Evolutionary conservation across 2,329 filamentous ascomycete genomes (phyloP).

Genomic region (Claviceps monticola): DNA sequence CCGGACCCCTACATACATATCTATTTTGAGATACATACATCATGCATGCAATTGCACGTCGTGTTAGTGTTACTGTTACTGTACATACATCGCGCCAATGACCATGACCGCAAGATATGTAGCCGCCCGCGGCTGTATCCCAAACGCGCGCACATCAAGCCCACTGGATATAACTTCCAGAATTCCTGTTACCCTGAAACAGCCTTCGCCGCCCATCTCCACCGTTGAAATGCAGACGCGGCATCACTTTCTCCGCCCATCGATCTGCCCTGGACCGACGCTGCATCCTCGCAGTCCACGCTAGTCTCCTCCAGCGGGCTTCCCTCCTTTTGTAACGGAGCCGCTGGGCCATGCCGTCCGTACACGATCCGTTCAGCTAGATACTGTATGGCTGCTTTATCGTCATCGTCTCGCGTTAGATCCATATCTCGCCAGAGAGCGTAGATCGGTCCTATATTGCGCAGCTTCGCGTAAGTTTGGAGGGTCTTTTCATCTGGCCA

Average conservation of each 20-base stretch:
- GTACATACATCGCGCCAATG: too few relatives aligned
- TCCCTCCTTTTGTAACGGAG: background rate
- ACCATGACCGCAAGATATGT: too few relatives aligned
- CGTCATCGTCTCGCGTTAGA: conserved; percentile 7
- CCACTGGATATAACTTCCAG: background rate
- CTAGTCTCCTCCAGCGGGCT: background rate
- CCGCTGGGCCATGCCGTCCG: background rate
- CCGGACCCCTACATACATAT: too few relatives aligned
- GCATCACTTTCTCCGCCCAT: background rate
- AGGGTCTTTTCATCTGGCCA: conserved; percentile 28
- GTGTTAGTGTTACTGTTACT: too few relatives aligned
- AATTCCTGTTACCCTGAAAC: background rate
- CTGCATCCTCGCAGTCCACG: background rate
- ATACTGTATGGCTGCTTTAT: background rate
- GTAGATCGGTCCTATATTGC: conserved; percentile 12
- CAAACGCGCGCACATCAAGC: background rate
- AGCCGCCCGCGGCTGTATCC: too few relatives aligned
- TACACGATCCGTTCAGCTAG: background rate
- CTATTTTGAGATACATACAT: too few relatives aligned
- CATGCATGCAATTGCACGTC: too few relatives aligned
- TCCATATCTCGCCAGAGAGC: conserved; percentile 14
- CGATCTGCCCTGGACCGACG: background rate
- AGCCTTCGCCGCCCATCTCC: background rate
- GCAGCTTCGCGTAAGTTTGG: conserved; percentile 17
- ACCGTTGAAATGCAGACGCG: background rate